phyloP scores from a whole-genome alignment of 164 flowering plant genomes.

The Saururus chinensis region DNA sequence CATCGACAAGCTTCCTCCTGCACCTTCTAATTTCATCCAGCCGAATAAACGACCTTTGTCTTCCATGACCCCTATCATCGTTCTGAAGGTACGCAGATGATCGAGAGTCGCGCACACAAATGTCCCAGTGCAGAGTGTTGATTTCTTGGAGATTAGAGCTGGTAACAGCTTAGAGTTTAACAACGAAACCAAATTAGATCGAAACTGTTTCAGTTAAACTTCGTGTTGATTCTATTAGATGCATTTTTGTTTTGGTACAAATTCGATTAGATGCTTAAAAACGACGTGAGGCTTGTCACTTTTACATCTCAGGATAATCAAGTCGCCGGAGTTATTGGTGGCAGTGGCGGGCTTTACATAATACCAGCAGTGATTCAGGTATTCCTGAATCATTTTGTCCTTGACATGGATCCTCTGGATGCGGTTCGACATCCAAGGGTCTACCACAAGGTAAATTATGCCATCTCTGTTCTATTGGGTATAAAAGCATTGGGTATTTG shows the following conservation, averaged over 20 bases:
- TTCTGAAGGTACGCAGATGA: constrained; percentile 90
- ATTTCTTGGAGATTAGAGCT: too few species aligned
- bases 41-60: constrained; percentile 89
- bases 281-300: neutral
- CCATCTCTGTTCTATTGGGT: too few species aligned
- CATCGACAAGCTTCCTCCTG: constrained; percentile 67
- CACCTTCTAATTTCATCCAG: constrained; percentile 69
- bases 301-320: constrained; percentile 49
- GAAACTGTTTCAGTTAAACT: too few species aligned
- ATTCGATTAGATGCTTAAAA: too few species aligned
- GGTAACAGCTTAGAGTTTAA: too few species aligned
- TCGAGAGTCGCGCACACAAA: too few species aligned
- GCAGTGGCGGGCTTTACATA: constrained; percentile 70
- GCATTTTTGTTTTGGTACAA: too few species aligned
- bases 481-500: neutral
- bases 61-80: constrained; percentile 79
- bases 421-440: constrained; percentile 73
- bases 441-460: constrained; percentile 53
- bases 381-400: constrained; percentile 58
- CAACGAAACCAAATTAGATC: too few species aligned
- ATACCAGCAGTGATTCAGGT: constrained; percentile 75
- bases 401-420: constrained; percentile 65
- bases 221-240: too few species aligned
- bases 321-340: constrained; percentile 71
- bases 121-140: too few species aligned